Evolutionary conservation across 202 grass and related monocot genomes (phyloP), one percentile per base, ranked within the genome.

Genomic region (Eragrostis tef): DNA sequence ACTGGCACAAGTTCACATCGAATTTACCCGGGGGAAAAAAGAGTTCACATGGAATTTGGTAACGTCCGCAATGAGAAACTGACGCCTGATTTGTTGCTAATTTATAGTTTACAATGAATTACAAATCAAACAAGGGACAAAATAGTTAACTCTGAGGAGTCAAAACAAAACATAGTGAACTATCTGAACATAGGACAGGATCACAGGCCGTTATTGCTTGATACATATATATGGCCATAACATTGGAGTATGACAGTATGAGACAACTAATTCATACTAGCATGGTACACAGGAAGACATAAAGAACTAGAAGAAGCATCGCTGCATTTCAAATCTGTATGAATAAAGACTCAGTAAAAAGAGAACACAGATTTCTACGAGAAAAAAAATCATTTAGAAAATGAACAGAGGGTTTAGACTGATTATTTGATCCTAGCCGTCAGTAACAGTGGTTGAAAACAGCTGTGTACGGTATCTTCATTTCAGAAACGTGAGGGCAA

Each of bases 181-280:
- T n/a, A n/a, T n/a, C n/a, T n/a, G n/a, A n/a, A n/a, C n/a, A n/a
- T n/a, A n/a, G n/a, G n/a, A n/a, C n/a, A n/a, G n/a, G n/a, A n/a
- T n/a, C n/a, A n/a, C n/a, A n/a, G n/a, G n/a, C n/a, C 12, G 6
- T 15, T 29, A 15, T 41, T 50, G 19, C 3, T 81, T 42, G 54
- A 60, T 71, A 39, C n/a, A n/a, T n/a, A n/a, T n/a, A n/a, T n/a
- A n/a, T n/a, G n/a, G 26, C 64, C 14, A 71, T 19, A 31, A 73
- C 39, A 41, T 56, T 54, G 14, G 41, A 74, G n/a, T 34, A 34
- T 34, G 31, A 34, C 31, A 21, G 29, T 19, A 21, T 14, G 27
- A 11, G 43, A 3, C n/a, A 25, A 12, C 27, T 25, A 52, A 51
- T n/a, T 22, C 4, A 0, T n/a, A n/a, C n/a, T 41, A 53, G 46